Evolutionary conservation across 768 basidiomycete genomes (phyloP).

Genomic region (Tubosaeta sp.): DNA sequence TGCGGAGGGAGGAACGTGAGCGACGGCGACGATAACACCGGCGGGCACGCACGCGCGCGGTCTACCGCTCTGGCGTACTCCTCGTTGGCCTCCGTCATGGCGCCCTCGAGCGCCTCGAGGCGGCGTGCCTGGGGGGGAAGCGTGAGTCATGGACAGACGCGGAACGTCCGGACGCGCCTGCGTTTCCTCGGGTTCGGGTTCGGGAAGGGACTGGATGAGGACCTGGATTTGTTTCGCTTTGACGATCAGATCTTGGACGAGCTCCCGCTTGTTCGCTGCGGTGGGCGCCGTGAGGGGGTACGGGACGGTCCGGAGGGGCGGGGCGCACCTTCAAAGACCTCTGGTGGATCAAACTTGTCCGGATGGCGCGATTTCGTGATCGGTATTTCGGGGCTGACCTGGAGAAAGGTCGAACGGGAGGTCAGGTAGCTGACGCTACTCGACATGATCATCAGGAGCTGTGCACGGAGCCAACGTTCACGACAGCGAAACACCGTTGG

Average conservation of each 20-base stretch:
- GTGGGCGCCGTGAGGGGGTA: neutral
- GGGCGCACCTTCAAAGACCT: constrained; percentile 61
- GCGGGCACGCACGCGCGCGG: constrained; percentile 61
- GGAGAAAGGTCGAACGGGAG: constrained; percentile 67
- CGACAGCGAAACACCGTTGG: neutral
- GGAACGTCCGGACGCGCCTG: constrained; percentile 39
- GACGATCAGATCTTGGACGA: constrained; percentile 74
- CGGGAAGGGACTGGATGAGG: constrained; percentile 75
- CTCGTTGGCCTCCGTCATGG: constrained; percentile 68
- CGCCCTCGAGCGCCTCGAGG: constrained; percentile 60
- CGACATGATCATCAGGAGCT: constrained; percentile 89
- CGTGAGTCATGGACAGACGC: no score
- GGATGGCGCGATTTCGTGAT: constrained; percentile 73
- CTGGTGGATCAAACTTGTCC: constrained; percentile 67
- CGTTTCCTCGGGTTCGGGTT: constrained; percentile 71
- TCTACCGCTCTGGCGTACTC: constrained; percentile 72
- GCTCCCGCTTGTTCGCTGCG: constrained; percentile 77
- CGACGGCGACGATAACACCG: no score
- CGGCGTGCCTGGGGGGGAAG: constrained; percentile 51
- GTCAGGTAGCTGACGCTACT: constrained; percentile 78
- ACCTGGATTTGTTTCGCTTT: constrained; percentile 90
- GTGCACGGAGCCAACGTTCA: neutral
- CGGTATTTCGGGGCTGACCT: constrained; percentile 77
- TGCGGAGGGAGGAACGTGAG: constrained; percentile 18
- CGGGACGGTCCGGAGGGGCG: neutral